A percentile compares a stretch with the other conserved stretches of the same genome.
phyloP scores from a whole-genome alignment of 208 protist genomes.

The Acanthamoeba healyi region DNA sequence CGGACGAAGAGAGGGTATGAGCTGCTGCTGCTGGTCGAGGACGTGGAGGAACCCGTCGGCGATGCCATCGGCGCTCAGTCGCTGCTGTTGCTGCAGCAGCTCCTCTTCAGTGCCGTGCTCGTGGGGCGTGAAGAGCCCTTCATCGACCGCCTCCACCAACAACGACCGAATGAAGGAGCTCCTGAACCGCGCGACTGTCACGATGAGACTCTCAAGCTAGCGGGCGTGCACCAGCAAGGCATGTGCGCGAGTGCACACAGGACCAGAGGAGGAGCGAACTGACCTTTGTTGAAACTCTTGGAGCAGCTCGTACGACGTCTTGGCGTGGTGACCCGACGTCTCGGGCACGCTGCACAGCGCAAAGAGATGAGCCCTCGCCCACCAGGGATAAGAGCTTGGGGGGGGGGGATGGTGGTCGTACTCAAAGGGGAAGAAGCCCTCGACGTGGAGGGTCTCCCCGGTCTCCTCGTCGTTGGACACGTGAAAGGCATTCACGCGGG shows the following conservation, averaged over 20 bases:
- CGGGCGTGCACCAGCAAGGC: too few species aligned
- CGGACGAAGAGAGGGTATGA: background rate
- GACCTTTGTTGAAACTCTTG: constrained; percentile 43
- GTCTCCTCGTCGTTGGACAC: background rate
- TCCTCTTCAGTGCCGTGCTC: background rate
- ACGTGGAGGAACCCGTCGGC: background rate
- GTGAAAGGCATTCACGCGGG: background rate
- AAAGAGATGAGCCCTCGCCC: background rate
- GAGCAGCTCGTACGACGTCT: background rate
- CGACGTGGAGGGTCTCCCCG: constrained; percentile 35
- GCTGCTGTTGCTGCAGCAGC: background rate
- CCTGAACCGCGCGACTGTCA: background rate
- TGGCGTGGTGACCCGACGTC: background rate
- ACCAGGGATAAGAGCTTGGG: background rate
- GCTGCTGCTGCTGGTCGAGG: background rate
- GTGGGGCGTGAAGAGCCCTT: background rate
- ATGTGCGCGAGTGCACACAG: background rate
- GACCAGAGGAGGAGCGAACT: background rate
- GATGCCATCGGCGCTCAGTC: background rate
- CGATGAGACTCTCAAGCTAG: background rate
- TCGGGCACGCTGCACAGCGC: background rate
- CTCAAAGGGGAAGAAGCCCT: constrained; percentile 53
- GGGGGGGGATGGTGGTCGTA: background rate
- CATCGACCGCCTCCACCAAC: constrained; percentile 1
- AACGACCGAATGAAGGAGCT: constrained; percentile 16